These are phyloP conservation scores for Scleroderma citrinum DNA, from an alignment of 768 basidiomycete genomes.

Conservation along the genomic window DNA sequence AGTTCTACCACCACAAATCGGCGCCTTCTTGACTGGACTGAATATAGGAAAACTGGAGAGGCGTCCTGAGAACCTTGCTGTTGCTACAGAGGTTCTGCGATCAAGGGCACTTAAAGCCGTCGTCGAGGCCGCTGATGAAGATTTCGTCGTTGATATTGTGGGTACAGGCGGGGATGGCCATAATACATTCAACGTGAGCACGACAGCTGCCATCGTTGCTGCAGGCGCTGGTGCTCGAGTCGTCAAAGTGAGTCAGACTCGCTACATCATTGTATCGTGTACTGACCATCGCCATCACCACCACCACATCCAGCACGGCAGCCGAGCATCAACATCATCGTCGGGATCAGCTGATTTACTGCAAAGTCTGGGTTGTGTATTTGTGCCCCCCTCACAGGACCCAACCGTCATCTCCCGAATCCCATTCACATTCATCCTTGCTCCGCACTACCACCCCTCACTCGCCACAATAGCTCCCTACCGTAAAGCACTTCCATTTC, in stretches of 20 bases:
- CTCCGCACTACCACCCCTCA: slow-evolving; percentile 88
- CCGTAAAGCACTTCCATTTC: slow-evolving; percentile 83
- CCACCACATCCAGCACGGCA: slow-evolving; percentile 66
- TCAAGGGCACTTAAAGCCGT: slow-evolving; percentile 59
- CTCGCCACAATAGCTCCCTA: slow-evolving; percentile 78
- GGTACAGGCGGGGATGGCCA: slow-evolving; percentile 78
- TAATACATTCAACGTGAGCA: slow-evolving; percentile 96
- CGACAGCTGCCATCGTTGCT: slow-evolving; percentile 88
- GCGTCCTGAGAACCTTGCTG: slow-evolving; percentile 69
- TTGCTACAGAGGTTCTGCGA: slow-evolving; percentile 70
- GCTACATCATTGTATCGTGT: neutral
- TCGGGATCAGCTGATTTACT: slow-evolving; percentile 94
- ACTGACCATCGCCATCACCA: too few species aligned
- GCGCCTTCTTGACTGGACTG: slow-evolving; percentile 83
- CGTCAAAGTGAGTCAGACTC: slow-evolving; percentile 60
- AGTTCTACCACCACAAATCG: slow-evolving; percentile 69
- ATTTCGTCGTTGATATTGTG: slow-evolving; percentile 57
- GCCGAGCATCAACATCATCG: slow-evolving; percentile 84
- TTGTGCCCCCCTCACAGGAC: slow-evolving; percentile 51
- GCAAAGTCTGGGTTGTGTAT: slow-evolving; percentile 73
- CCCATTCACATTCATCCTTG: slow-evolving; percentile 92
- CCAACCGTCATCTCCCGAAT: slow-evolving; percentile 45
- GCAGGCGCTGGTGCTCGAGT: slow-evolving; percentile 93
- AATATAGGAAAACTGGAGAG: slow-evolving; percentile 76
- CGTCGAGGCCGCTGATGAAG: slow-evolving; percentile 51